Evolutionary conservation across 176 grass and related monocot genomes (phyloP).

Genomic region (Themeda triandra): DNA sequence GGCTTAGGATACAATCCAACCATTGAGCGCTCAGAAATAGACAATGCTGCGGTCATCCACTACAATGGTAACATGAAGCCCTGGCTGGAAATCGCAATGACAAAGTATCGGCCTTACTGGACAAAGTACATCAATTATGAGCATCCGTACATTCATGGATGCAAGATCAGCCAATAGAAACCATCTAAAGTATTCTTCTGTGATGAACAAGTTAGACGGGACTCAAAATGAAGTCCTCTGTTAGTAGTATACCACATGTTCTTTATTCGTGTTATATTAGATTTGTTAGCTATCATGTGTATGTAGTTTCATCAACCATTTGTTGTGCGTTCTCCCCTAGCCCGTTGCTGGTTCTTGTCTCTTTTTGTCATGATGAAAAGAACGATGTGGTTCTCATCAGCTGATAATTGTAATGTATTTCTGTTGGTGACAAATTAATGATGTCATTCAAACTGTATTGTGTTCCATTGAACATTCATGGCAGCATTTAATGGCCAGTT

Average conservation of each 20-base stretch:
- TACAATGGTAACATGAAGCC: constrained; percentile 63
- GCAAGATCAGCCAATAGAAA: constrained; percentile 55
- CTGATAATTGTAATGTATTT: not conserved
- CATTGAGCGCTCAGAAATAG: constrained; percentile 36
- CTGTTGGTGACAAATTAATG: not conserved
- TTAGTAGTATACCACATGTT: constrained; percentile 16
- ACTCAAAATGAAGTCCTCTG: constrained; percentile 20
- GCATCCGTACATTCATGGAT: constrained; percentile 40
- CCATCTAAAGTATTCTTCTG: constrained; percentile 12
- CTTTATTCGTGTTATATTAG: constrained; percentile 33
- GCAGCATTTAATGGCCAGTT: not conserved
- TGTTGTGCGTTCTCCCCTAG: not conserved
- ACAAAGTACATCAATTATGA: constrained; percentile 56
- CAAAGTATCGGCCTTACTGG: constrained; percentile 55
- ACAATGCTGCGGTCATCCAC: constrained; percentile 45
- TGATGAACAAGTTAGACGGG: constrained; percentile 15
- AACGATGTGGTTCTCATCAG: not conserved
- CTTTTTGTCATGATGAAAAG: not conserved
- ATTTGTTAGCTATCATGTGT: constrained; percentile 16
- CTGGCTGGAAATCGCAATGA: constrained; percentile 61
- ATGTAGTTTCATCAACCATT: constrained; percentile 10
- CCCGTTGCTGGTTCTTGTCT: not conserved
- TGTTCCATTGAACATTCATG: not conserved
- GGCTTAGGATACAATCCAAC: constrained; percentile 47
- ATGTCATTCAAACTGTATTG: not conserved